Evolutionary conservation across 495 filamentous ascomycete genomes (phyloP).

Genomic region (Talaromyces liani): DNA sequence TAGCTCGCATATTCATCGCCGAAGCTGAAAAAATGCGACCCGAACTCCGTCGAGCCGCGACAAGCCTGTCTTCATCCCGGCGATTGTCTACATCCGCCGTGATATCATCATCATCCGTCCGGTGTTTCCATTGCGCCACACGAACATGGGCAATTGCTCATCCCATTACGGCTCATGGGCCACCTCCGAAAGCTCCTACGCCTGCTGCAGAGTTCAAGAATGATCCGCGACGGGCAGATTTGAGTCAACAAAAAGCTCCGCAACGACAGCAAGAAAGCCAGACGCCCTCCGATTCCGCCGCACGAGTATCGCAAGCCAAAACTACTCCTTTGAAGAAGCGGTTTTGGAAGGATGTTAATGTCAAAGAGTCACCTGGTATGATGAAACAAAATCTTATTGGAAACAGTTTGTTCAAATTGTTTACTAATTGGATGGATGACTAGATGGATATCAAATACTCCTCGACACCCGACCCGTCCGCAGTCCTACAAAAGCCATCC

Average conservation of each 20-base stretch:
- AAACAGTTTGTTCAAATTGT: background rate
- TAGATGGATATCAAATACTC: slow-evolving; percentile 62
- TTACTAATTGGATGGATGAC: background rate
- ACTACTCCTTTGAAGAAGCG: slow-evolving; percentile 51
- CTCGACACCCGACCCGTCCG: slow-evolving; percentile 78
- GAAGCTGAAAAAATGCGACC: background rate
- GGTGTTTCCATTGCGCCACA: slow-evolving; percentile 46
- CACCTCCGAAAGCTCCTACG: slow-evolving; percentile 69
- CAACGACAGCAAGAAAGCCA: slow-evolving; percentile 43
- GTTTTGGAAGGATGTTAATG: slow-evolving; percentile 78
- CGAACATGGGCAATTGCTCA: slow-evolving; percentile 48
- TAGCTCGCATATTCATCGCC: background rate
- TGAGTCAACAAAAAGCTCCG: slow-evolving; percentile 46
- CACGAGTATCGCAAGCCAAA: slow-evolving; percentile 22
- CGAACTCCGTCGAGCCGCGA: background rate
- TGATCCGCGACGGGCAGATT: slow-evolving; percentile 31
- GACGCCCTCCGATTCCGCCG: slow-evolving; percentile 18
- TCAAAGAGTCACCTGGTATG: slow-evolving; percentile 44
- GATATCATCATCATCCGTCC: slow-evolving; percentile 10
- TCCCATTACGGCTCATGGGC: slow-evolving; percentile 72
- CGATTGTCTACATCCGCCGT: background rate
- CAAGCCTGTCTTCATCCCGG: background rate
- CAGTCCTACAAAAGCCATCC: slow-evolving; percentile 60
- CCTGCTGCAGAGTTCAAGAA: slow-evolving; percentile 44
- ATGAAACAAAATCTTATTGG: background rate